These are phyloP conservation scores for Litchi chinensis DNA, from an alignment of 345 rosid genomes.

Conservation along the genomic window DNA sequence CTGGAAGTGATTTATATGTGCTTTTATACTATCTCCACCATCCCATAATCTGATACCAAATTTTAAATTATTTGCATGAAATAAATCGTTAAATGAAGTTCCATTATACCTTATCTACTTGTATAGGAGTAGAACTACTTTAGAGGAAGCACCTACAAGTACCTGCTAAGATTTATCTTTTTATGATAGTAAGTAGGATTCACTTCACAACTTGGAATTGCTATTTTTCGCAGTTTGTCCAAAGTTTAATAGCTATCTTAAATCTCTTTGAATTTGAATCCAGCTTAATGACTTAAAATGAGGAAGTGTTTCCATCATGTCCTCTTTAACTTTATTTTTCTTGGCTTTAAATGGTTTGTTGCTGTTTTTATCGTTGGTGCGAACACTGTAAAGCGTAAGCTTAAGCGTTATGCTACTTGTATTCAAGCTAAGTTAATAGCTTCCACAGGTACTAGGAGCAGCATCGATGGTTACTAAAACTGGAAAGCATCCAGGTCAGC, in stretches of 20 bases:
- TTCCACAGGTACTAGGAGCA: conserved; percentile 84
- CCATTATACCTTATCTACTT: not conserved
- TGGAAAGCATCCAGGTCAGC: conserved; percentile 88
- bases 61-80: not conserved
- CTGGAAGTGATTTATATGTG: not conserved
- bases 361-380: not conserved
- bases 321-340: not conserved
- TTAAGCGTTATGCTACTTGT: not conserved
- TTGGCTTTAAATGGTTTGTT: not conserved
- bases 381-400: not conserved
- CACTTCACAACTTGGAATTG: not conserved
- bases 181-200: not conserved
- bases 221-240: not conserved
- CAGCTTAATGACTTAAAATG: not conserved
- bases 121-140: not conserved
- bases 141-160: not conserved
- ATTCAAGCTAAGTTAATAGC: not conserved
- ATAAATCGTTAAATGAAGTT: not conserved
- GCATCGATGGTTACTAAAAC: conserved; percentile 75
- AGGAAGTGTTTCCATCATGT: not conserved
- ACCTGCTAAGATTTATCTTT: not conserved
- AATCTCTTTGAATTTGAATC: not conserved
- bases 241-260: not conserved
- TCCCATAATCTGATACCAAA: not conserved
- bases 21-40: not conserved